phyloP scores from a whole-genome alignment of 2,329 filamentous ascomycete species.

The Emmonsiellopsis sp. region DNA sequence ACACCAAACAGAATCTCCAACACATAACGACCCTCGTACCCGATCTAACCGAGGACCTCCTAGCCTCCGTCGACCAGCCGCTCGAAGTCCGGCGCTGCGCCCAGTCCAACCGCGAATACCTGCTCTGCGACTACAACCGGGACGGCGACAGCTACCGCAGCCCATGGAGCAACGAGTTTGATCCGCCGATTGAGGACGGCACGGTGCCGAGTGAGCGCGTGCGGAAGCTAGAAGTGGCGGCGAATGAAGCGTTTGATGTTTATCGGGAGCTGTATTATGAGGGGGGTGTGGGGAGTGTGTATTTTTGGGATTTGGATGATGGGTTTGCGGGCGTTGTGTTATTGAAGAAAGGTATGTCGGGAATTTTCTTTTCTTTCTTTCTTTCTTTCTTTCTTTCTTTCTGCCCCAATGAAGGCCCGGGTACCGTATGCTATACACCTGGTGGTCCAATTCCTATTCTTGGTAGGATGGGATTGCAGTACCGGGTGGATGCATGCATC shows the following conservation, averaged over 20 bases:
- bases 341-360: slow-evolving; percentile 72
- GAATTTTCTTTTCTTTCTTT: not conserved
- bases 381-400: not conserved
- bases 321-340: slow-evolving; percentile 94
- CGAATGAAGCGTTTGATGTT: slow-evolving; percentile 94
- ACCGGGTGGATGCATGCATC: not conserved
- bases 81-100: slow-evolving; percentile 77
- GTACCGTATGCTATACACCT: not conserved
- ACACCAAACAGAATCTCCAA: slow-evolving; percentile 80
- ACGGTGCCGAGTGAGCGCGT: slow-evolving; percentile 84
- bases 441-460: not conserved
- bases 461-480: not conserved
- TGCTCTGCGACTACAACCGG: slow-evolving; percentile 99
- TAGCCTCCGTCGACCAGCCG: slow-evolving; percentile 94
- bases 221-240: slow-evolving; percentile 83
- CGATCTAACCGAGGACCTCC: slow-evolving; percentile 90
- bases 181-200: slow-evolving; percentile 79
- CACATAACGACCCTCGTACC: slow-evolving; percentile 81
- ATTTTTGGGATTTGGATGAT: slow-evolving; percentile 97
- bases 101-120: slow-evolving; percentile 85
- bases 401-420: not conserved
- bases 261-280: slow-evolving; percentile 92
- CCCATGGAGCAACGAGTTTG: slow-evolving; percentile 98
- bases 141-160: slow-evolving; percentile 96
- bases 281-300: slow-evolving; percentile 89